Base-by-base conservation (phyloP, 371 early-diverging fungal genomes). In the Rhizopus delemar region DNA sequence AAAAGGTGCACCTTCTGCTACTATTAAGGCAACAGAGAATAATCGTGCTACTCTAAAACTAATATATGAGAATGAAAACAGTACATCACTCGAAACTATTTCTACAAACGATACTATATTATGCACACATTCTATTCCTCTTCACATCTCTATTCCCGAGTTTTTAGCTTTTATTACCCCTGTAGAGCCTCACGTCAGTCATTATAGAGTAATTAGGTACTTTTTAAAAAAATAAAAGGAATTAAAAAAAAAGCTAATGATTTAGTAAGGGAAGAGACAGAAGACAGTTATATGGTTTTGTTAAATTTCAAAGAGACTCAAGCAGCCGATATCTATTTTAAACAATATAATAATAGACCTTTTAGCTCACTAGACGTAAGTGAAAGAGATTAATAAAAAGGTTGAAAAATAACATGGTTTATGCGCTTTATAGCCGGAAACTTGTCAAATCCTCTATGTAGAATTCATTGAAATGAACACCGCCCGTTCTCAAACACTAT, bases 71-170 rank as follows among this genome's bases (percentile, higher is more conserved):
- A 41, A 29, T 15, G 33, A 22, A 9, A 54, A 62, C 4, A 35
- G 56, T 13, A 48, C 33, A 32, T 46, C 41, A 12, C 59, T 60
- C 1, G 36, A 61, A 52, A 12, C 60, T 5, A n/a, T 16, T 39
- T 29, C 35, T 52, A 38, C 12, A 38, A 29, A 57, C 39, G 41
- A 49, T 35, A 73, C 75, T 33, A 71, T 88, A 4, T 70, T 93
- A 8, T 86, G 86, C 51, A 86, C 93, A 3, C 73, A 92, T 9
- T 90, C 88, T 15, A 91, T 95, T 2, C 97, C 97, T 0, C 75
- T 86, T 4, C 90, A 90, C 74, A 85, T 93, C 79, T 86, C 92
- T 1, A 82, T 94, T 11, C 85, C 90, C 5, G 97, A 95, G 66
- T 90, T 96, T 63, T 65, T 96, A 29, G 78, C 81, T 9, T 94